Percentiles rank a stretch among this genome's conserved stretches.
Conservation (phyloP, 169 alveolate genomes). For the Plasmodium gaboni region DNA sequence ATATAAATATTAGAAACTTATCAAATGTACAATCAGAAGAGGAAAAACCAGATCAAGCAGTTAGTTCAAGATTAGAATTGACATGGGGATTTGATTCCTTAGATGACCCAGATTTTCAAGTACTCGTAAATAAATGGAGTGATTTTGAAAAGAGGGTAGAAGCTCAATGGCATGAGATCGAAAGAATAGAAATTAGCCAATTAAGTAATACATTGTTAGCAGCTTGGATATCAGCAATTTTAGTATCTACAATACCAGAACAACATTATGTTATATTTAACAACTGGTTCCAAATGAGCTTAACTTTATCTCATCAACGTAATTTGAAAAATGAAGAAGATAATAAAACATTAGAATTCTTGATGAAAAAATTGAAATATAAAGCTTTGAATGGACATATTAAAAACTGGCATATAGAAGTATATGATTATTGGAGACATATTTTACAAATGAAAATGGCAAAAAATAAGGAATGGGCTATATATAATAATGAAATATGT, state of each 20-base stretch:
- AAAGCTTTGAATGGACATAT: slow-evolving; percentile 11
- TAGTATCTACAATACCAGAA: neutral
- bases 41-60: too few species aligned
- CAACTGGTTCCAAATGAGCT: neutral
- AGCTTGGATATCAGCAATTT: slow-evolving; percentile 12
- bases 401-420: slow-evolving; percentile 22
- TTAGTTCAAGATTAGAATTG: too few species aligned
- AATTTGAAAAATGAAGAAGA: slow-evolving; percentile 2
- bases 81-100: neutral
- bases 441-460: slow-evolving; percentile 13
- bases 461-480: slow-evolving; percentile 35
- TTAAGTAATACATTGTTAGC: slow-evolving; percentile 3
- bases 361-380: slow-evolving; percentile 20
- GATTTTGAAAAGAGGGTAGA: slow-evolving; percentile 2
- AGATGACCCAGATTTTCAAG: slow-evolving; percentile 8
- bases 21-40: too few species aligned
- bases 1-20: too few species aligned
- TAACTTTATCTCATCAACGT: too few species aligned
- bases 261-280: neutral
- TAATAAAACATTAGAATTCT: neutral
- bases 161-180: slow-evolving; percentile 1
- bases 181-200: neutral
- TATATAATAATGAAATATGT: slow-evolving; percentile 9
- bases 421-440: slow-evolving; percentile 7
- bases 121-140: slow-evolving; percentile 13